phyloP scores from a whole-genome alignment of 345 rosid genomes.

The Moricandia arvensis region DNA sequence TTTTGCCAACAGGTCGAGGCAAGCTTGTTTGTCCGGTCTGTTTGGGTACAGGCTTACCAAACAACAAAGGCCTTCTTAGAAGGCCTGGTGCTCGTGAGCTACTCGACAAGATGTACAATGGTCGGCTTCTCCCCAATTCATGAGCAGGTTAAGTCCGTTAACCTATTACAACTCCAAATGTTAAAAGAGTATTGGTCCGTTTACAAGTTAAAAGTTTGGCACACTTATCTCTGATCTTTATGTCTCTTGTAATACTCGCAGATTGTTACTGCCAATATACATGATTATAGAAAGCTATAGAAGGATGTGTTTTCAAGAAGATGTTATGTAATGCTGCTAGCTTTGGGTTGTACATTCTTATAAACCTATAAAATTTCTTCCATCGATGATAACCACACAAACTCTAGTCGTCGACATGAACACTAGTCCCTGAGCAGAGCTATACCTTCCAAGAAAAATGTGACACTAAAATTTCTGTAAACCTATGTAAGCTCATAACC shows the following conservation, averaged over 20 bases:
- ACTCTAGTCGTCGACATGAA: no score
- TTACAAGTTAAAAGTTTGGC: neutral
- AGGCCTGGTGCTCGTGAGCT: constrained; percentile 81
- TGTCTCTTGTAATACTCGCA: neutral
- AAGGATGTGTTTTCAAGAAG: neutral
- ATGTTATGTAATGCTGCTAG: constrained; percentile 4
- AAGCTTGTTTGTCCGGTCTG: constrained; percentile 95
- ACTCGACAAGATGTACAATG: constrained; percentile 93
- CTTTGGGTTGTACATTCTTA: neutral
- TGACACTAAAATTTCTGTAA: no score
- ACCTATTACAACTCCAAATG: neutral
- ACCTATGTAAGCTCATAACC: neutral
- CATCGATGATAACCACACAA: no score
- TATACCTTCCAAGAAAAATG: no score
- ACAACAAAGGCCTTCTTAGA: constrained; percentile 89
- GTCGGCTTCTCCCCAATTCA: constrained; percentile 72
- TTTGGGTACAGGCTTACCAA: constrained; percentile 88
- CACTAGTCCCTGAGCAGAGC: no score
- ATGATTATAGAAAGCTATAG: constrained; percentile 1
- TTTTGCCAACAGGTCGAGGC: constrained; percentile 65
- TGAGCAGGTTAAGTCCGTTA: constrained; percentile 35
- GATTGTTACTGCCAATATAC: constrained; percentile 12
- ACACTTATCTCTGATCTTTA: neutral
- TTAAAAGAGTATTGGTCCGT: neutral
- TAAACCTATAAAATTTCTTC: neutral